These are phyloP conservation scores for Aspergillus coremiiformis DNA, from an alignment of 495 filamentous ascomycete species.

Conservation along the genomic window DNA sequence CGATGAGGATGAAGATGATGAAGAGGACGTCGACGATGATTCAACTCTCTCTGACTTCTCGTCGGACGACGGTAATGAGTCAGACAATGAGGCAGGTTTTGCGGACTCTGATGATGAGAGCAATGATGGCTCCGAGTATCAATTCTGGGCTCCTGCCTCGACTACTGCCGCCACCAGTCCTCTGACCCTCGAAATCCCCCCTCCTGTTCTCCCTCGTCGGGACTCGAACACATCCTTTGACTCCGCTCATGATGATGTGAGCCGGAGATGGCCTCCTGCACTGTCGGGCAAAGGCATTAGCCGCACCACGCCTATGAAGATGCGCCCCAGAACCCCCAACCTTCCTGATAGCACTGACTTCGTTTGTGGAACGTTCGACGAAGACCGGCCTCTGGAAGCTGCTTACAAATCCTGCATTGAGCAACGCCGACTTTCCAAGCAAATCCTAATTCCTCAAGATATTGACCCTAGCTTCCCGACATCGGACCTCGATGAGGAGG, in stretches of 20 bases:
- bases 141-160: slow-evolving; percentile 68
- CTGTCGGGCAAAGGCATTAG: slow-evolving; percentile 19
- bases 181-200: slow-evolving; percentile 42
- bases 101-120: slow-evolving; percentile 85
- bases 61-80: slow-evolving; percentile 65
- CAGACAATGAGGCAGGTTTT: slow-evolving; percentile 93
- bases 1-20: slow-evolving; percentile 49
- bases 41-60: slow-evolving; percentile 59
- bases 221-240: slow-evolving; percentile 59
- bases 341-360: slow-evolving; percentile 96
- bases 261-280: slow-evolving; percentile 26
- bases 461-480: slow-evolving; percentile 97
- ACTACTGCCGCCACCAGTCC: slow-evolving; percentile 50
- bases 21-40: slow-evolving; percentile 49
- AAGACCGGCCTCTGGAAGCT: slow-evolving; percentile 88
- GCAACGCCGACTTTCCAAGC: slow-evolving; percentile 70
- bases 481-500: slow-evolving; percentile 80
- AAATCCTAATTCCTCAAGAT: slow-evolving; percentile 76
- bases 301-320: slow-evolving; percentile 43
- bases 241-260: slow-evolving; percentile 45
- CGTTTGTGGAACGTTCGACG: slow-evolving; percentile 92
- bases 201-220: slow-evolving; percentile 38
- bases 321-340: slow-evolving; percentile 70
- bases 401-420: slow-evolving; percentile 84
- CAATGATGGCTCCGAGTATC: slow-evolving; percentile 62